Percentiles rank a stretch among this genome's conserved stretches.
Conservation (phyloP, 78 protist species). For the Cavenderia fasciculata region DNA sequence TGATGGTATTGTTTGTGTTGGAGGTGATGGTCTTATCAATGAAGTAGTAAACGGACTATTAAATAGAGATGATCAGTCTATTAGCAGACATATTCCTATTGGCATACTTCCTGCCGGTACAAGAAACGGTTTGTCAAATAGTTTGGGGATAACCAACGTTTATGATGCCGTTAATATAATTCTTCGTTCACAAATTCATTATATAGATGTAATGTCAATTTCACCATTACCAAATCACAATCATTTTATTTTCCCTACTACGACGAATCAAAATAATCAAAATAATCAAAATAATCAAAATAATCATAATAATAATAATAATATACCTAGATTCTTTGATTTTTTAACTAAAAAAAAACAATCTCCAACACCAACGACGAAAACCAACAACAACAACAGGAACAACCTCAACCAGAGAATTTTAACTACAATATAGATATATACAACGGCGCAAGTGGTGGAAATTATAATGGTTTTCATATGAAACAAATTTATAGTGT, state of each 20-base stretch:
- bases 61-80: slow-evolving; percentile 22
- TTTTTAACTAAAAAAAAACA: not conserved
- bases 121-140: slow-evolving; percentile 4
- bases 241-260: slow-evolving; percentile 13
- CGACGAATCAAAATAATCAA: not conserved
- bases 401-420: not conserved
- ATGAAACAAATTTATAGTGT: slow-evolving; percentile 10
- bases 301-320: not conserved
- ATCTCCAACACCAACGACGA: not conserved
- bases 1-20: slow-evolving; percentile 67
- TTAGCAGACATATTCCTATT: slow-evolving; percentile 54
- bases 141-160: slow-evolving; percentile 38
- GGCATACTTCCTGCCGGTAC: slow-evolving; percentile 46
- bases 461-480: slow-evolving; percentile 28
- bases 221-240: not conserved
- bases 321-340: too few relatives aligned
- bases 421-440: not conserved
- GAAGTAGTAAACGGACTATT: slow-evolving; percentile 34
- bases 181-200: not conserved
- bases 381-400: not conserved
- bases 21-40: slow-evolving; percentile 56
- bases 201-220: slow-evolving; percentile 43
- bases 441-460: not conserved
- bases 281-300: not conserved
- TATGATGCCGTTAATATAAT: slow-evolving; percentile 29